Evolutionary conservation across 805 yeast species (phyloP).

Genomic region (Kodamaea neixiangensis): DNA sequence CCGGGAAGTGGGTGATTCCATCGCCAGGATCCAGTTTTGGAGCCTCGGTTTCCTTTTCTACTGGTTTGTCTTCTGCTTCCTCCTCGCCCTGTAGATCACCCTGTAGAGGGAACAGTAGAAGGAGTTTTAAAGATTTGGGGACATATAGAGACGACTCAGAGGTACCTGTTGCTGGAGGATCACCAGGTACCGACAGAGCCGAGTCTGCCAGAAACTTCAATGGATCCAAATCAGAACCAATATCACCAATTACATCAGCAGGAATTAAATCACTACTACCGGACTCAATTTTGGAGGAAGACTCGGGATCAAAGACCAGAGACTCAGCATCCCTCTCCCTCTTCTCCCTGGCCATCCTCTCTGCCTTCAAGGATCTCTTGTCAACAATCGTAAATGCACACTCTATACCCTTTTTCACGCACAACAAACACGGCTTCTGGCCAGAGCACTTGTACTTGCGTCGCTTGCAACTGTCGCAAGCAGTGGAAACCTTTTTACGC

Average conservation of each 20-base stretch:
- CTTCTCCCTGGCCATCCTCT: slow-evolving; percentile 18
- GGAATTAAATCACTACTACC: neutral
- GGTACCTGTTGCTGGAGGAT: neutral
- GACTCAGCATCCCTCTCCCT: neutral
- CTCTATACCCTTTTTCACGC: slow-evolving; percentile 20
- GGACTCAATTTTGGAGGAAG: neutral
- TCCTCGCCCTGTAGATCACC: slow-evolving; percentile 1
- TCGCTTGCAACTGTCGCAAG: slow-evolving; percentile 27
- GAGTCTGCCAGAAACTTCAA: neutral
- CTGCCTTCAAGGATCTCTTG: slow-evolving; percentile 23
- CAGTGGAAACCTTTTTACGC: slow-evolving; percentile 28
- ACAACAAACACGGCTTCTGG: slow-evolving; percentile 22
- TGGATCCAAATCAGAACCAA: neutral
- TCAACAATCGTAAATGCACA: slow-evolving; percentile 25
- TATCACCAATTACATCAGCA: neutral
- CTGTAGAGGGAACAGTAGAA: slow-evolving; percentile 9
- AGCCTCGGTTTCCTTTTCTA: neutral
- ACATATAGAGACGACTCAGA: neutral
- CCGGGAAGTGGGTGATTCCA: neutral
- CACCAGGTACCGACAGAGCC: neutral
- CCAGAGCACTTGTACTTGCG: slow-evolving; percentile 26
- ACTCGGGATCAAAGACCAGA: neutral
- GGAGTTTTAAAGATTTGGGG: slow-evolving; percentile 10
- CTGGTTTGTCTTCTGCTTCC: neutral
- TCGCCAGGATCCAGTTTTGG: neutral